Evolutionary conservation across 73 alveolate genomes (phyloP).

Genomic region (Strombidium stylifer): DNA sequence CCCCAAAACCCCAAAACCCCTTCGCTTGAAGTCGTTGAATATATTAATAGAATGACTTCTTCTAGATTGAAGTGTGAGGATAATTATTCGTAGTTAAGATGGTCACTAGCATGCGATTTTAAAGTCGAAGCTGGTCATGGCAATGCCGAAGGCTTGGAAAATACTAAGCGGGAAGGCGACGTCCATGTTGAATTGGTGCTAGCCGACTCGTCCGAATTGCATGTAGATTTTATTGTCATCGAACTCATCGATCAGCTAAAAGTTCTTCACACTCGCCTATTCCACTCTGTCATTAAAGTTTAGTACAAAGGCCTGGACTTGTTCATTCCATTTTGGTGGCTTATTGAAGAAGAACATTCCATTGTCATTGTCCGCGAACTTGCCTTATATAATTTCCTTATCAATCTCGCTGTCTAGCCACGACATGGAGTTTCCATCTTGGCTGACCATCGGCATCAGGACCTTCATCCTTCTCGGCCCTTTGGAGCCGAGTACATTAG

Average conservation of each 20-base stretch:
- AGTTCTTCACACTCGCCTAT: conserved; percentile 85
- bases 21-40: too few relatives aligned
- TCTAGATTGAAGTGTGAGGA: too few relatives aligned
- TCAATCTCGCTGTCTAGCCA: too few relatives aligned
- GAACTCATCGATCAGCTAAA: conserved; percentile 74
- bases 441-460: conserved; percentile 57
- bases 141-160: conserved; percentile 79
- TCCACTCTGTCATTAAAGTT: conserved; percentile 91
- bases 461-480: conserved; percentile 94
- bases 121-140: conserved; percentile 79
- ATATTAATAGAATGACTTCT: too few relatives aligned
- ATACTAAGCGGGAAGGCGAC: conserved; percentile 79
- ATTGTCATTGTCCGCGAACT: conserved; percentile 56
- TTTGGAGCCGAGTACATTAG: conserved; percentile 83
- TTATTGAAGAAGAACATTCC: conserved; percentile 66
- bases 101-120: conserved; percentile 89
- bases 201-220: conserved; percentile 89
- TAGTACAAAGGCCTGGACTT: conserved; percentile 85
- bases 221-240: conserved; percentile 72
- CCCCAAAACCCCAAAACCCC: too few relatives aligned
- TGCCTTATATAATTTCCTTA: too few relatives aligned
- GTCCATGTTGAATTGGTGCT: conserved; percentile 79
- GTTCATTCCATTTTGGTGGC: conserved; percentile 92
- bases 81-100: too few relatives aligned
- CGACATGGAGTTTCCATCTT: conserved; percentile 1